Evolutionary conservation across 2,329 filamentous ascomycete genomes (phyloP).

Genomic region (Aspergillus novofumigatus): DNA sequence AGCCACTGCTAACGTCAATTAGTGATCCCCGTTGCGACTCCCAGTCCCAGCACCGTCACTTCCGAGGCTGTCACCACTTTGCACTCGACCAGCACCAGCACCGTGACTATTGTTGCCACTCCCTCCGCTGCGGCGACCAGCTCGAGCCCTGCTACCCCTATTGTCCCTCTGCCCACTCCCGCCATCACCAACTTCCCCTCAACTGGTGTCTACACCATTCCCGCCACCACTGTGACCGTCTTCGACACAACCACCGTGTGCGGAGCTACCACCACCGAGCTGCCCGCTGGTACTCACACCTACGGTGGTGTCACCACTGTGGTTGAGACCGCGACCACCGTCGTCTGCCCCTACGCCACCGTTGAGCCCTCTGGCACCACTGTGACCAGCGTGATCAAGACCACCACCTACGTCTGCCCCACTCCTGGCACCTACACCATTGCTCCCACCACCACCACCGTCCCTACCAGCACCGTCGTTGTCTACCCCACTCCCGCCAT

Average conservation of each 20-base stretch:
- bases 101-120: conserved; percentile 31
- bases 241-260: conserved; percentile 64
- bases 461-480: conserved; percentile 48
- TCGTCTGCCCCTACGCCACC: conserved; percentile 67
- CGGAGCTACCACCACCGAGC: conserved; percentile 57
- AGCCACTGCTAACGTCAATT: conserved; percentile 15
- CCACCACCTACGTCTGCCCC: conserved; percentile 70
- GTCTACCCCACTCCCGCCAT: conserved; percentile 63
- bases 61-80: conserved; percentile 31
- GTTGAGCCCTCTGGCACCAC: conserved; percentile 54
- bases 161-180: conserved; percentile 43
- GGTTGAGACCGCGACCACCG: conserved; percentile 61
- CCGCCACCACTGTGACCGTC: conserved; percentile 66
- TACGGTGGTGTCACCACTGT: conserved; percentile 69
- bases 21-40: conserved; percentile 38
- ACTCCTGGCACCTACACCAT: conserved; percentile 72
- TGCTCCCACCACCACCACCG: conserved; percentile 61
- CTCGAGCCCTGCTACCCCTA: conserved; percentile 25
- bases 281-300: conserved; percentile 63
- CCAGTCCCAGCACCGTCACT: conserved; percentile 20
- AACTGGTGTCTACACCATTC: conserved; percentile 71
- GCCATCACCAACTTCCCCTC: conserved; percentile 54
- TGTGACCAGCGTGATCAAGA: conserved; percentile 63
- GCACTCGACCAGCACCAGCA: conserved; percentile 37
- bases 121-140: conserved; percentile 8